Base-by-base conservation (phyloP, 345 rosid genomes). In the Noccaea caerulescens region DNA sequence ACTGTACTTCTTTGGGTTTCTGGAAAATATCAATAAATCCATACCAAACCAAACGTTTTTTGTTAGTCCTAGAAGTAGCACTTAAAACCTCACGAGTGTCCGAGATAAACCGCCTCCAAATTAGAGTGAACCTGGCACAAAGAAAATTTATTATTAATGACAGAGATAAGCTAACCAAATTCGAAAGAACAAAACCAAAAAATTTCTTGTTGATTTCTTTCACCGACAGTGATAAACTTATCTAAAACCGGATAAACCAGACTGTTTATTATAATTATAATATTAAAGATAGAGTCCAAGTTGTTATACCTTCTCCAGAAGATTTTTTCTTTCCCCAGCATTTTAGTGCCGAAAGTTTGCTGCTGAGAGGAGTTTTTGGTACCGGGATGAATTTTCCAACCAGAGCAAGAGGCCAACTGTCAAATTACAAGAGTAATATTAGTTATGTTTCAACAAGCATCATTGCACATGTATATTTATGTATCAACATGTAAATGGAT, bases 381-480 rank as follows among this genome's bases (percentile, higher is more conserved):
- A 94, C 93, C 14, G 92, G 99, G 43, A 94, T 76, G 33, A 85
- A 82, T 62, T 94, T 91, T 57, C 89, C 99, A 2, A 84, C 59
- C 11, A 83, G 51, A 7, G 95, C 99, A 5, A 94, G 90, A 5
- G 99, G 99, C 99, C 99, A 94, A 68, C 99, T 94, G 1, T 76
- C 53, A 64, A 65, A 23, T 61, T 45, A 44, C 64, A 59, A 27
- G 6, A 39, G 1, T 27, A 7, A 4, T 55, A 46, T 63, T 56
- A 55, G 58, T 10, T 32, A 10, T 32, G 68, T 41, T 66, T 66
- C 47, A 33, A 41, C 46, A 44, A 50, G 8, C 65, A 65, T 47
- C 65, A 65, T 47, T 47, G n/a, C 52, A 16, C 20, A 63, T 1
- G 6, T 47, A 10, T 23, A 36, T 1, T 8, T 18, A 41, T 23